These are phyloP conservation scores for Hypsizygus ulmarius DNA, from an alignment of 1,284 basidiomycete species.

Conservation along the genomic window DNA sequence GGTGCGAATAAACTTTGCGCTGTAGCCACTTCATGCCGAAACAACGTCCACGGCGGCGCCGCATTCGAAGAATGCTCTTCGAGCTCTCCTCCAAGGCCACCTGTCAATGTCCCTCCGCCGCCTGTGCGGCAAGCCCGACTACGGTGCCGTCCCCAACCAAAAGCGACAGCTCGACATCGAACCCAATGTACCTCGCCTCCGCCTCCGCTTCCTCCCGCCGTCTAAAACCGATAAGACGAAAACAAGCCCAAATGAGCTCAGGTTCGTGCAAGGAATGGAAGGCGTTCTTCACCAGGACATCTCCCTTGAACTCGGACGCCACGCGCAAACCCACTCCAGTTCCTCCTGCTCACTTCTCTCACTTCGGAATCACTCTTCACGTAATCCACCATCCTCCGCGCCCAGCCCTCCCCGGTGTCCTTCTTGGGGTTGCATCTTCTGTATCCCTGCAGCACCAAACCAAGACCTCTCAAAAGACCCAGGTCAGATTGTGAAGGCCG, in stretches of 20 bases:
- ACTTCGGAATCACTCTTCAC: constrained; percentile 79
- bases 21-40: constrained; percentile 11
- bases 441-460: no score
- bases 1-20: no score
- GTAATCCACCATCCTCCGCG: constrained; percentile 60
- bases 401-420: constrained; percentile 69
- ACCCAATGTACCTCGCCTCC: constrained; percentile 29
- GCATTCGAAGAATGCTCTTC: constrained; percentile 77
- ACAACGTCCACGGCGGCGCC: constrained; percentile 48
- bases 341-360: constrained; percentile 64
- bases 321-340: constrained; percentile 8
- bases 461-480: constrained; percentile 21
- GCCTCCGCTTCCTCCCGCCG: constrained; percentile 77
- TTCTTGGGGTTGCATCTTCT: constrained; percentile 78
- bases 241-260: constrained; percentile 69
- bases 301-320: constrained; percentile 2
- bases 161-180: no score
- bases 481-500: constrained; percentile 41
- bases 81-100: constrained; percentile 57
- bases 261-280: constrained; percentile 86
- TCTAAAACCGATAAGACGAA: constrained; percentile 89
- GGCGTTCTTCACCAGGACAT: constrained; percentile 67
- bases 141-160: constrained; percentile 72
- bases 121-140: constrained; percentile 81
- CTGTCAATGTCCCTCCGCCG: constrained; percentile 78